phyloP scores from a whole-genome alignment of 2,329 filamentous ascomycete genomes.

The Claviceps monticola region DNA sequence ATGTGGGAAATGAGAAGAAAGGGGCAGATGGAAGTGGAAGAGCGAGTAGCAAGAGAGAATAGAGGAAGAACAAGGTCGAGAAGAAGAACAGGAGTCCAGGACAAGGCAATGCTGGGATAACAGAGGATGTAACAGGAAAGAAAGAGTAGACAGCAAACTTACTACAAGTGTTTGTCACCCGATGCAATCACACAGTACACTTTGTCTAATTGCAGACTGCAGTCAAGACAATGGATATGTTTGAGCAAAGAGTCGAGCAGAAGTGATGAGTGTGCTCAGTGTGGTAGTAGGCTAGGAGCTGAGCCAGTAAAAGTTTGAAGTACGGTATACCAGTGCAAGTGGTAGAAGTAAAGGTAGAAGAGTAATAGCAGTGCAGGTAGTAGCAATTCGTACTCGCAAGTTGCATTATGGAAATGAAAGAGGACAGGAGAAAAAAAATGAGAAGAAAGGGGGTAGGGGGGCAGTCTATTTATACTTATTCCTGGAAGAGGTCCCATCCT shows the following conservation, averaged over 20 bases:
- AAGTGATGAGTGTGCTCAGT: no score
- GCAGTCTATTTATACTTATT: background rate
- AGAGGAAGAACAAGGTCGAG: background rate
- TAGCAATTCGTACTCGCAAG: background rate
- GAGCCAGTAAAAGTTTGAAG: no score
- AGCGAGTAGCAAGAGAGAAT: background rate
- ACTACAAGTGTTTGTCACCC: background rate
- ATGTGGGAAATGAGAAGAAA: background rate
- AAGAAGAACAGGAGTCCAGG: no score
- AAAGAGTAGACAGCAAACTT: background rate
- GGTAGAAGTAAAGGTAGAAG: background rate
- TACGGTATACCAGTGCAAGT: background rate
- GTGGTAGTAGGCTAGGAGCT: background rate
- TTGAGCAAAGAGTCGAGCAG: no score
- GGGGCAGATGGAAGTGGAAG: background rate
- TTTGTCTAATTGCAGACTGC: no score
- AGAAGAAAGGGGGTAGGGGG: background rate
- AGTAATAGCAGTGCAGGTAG: background rate
- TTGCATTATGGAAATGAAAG: background rate
- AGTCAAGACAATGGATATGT: no score
- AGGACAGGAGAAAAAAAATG: background rate
- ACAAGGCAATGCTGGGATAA: no score
- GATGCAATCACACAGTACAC: no score
- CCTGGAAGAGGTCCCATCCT: background rate
- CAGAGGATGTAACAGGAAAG: background rate